These are phyloP conservation scores for Kingdonia uniflora DNA, from an alignment of 164 flowering plant genomes.

Conservation along the genomic window DNA sequence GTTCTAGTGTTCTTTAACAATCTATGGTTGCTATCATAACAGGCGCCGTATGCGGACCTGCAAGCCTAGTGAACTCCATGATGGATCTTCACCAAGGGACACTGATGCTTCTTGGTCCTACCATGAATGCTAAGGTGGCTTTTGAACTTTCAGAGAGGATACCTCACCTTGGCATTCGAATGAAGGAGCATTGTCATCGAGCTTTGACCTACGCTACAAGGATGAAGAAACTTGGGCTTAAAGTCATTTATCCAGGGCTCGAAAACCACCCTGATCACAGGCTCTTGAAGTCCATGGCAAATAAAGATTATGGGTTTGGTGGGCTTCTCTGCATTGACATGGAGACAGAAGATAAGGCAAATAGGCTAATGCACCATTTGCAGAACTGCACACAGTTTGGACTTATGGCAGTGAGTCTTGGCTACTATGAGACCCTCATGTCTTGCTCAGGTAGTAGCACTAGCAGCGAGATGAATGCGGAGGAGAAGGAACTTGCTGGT, in stretches of 20 bases:
- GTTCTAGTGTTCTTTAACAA: no score
- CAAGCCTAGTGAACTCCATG: constrained; percentile 76
- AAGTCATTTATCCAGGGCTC: constrained; percentile 87
- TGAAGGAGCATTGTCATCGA: constrained; percentile 81
- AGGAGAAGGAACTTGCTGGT: constrained; percentile 65
- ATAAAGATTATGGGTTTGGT: constrained; percentile 70
- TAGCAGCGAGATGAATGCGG: constrained; percentile 68
- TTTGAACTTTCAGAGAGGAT: constrained; percentile 74
- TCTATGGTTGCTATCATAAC: constrained; percentile 1
- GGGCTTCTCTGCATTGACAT: constrained; percentile 74
- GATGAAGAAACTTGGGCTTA: constrained; percentile 79
- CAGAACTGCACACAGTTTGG: constrained; percentile 80
- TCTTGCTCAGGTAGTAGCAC: constrained; percentile 95
- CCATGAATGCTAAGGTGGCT: constrained; percentile 92
- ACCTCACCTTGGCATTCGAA: constrained; percentile 70
- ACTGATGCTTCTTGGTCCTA: constrained; percentile 84
- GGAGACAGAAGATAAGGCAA: constrained; percentile 78
- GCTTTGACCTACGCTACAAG: constrained; percentile 59
- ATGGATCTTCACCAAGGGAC: constrained; percentile 88
- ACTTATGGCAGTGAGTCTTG: constrained; percentile 89
- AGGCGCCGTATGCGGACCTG: constrained; percentile 86
- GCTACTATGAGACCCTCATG: constrained; percentile 94
- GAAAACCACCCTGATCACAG: constrained; percentile 74
- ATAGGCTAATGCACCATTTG: constrained; percentile 52
- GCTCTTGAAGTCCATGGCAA: constrained; percentile 44